Base-by-base conservation (phyloP, 202 grass and related monocot species). In the Schoenoplectus triqueter region DNA sequence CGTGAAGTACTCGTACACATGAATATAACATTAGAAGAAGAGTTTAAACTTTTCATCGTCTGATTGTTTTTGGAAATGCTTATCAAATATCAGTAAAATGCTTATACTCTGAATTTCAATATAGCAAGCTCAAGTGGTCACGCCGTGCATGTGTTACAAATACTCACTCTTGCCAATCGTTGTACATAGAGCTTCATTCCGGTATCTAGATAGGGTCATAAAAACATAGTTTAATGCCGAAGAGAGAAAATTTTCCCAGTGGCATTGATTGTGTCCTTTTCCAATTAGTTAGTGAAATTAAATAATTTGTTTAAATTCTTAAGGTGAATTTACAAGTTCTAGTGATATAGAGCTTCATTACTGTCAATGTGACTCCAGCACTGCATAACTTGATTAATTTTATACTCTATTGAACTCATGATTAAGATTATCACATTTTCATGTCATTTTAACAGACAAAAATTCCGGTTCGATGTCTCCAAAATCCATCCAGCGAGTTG, bases 401-500 rank as follows among this genome's bases (percentile, higher is more conserved):
- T 10, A 52, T 52, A 52, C 7, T 15, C 18, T 20, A 6, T 18
- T 15, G 6, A 60, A 60, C 54, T 60, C 7, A 60, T 77, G 1
- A 60, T n/a, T 14, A 42, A 73, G 46, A 18, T 52, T 1, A 74
- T 44, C 47, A 74, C n/a, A 62, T 18, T 18, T 19, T n/a, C 4
- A 79, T 61, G 6, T 17, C 13, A 2, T 19, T 2, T 60, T 15
- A 61, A 44, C 88, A 89, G 59, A 86, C 41, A 7, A 42, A 61
- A 62, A 45, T 62, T 45, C 75, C 3, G 55, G 56, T 3, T 79
- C 39, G 7, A 67, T 89, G 92, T 92, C 92, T 6, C 90, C 92
- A 67, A 90, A 87, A 85, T 94, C 92, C 51, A 90, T 94, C 84
- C 92, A 94, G 18, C 86, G 88, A 18, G 88, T 82, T 0, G 92